These are phyloP conservation scores for Neostapfia colusana DNA, from an alignment of 176 grass and related monocot genomes.

Conservation along the genomic window DNA sequence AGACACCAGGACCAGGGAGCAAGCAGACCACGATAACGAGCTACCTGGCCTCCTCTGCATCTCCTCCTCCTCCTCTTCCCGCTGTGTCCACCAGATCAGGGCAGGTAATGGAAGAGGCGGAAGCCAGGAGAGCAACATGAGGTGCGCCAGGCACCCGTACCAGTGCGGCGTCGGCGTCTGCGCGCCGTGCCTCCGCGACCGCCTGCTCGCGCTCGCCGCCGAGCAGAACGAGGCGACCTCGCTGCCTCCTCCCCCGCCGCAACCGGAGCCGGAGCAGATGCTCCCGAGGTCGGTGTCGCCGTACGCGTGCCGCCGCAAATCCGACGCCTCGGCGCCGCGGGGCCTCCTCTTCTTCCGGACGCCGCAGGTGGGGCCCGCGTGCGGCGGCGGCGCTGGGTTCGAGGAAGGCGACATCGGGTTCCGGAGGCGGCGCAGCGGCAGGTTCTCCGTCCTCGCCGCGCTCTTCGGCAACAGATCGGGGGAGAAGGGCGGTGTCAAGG, in stretches of 20 bases:
- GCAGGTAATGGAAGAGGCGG: not conserved
- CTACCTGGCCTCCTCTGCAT: not conserved
- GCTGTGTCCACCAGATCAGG: not conserved
- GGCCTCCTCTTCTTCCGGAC: conserved; percentile 67
- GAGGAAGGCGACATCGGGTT: conserved; percentile 50
- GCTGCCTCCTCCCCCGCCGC: not conserved
- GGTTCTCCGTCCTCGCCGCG: conserved; percentile 50
- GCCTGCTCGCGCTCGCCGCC: conserved; percentile 69
- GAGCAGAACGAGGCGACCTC: conserved; percentile 65
- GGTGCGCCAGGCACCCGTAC: conserved; percentile 78
- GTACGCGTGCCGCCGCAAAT: conserved; percentile 47
- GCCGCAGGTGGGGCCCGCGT: conserved; percentile 58
- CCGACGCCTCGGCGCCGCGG: conserved; percentile 34
- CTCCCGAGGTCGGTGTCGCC: conserved; percentile 61
- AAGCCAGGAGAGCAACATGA: conserved; percentile 43
- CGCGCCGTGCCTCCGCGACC: conserved; percentile 82
- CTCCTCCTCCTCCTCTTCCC: not conserved
- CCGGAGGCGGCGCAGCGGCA: conserved; percentile 25
- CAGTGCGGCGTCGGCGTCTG: conserved; percentile 67
- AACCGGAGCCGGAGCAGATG: not conserved
- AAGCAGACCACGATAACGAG: not conserved
- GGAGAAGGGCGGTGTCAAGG: not conserved
- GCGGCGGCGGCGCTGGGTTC: conserved; percentile 23
- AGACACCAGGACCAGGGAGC: not conserved
- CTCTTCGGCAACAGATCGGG: conserved; percentile 54